These are phyloP conservation scores for Phytophthora melonis DNA, from an alignment of 352 stramenopile genomes.

Conservation along the genomic window DNA sequence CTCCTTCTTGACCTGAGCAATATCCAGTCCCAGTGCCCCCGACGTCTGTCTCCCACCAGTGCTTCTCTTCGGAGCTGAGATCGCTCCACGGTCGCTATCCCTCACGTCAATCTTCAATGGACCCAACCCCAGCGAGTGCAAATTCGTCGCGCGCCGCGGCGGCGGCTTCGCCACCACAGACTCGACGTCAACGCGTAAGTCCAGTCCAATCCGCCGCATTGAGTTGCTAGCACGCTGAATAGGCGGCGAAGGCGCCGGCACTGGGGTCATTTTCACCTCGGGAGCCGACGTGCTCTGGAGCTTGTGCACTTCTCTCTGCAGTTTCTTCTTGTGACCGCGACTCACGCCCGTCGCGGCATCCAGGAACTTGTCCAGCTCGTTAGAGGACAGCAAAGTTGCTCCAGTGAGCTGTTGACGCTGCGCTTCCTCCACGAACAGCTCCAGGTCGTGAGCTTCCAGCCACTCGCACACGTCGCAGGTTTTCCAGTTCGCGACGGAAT, in stretches of 20 bases:
- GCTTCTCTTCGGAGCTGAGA: constrained; percentile 21
- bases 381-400: constrained; percentile 47
- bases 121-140: constrained; percentile 48
- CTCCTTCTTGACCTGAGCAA: constrained; percentile 68
- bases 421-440: constrained; percentile 64
- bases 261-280: constrained; percentile 8
- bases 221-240: constrained; percentile 32
- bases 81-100: constrained; percentile 17
- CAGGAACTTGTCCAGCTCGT: constrained; percentile 63
- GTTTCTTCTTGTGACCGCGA: constrained; percentile 81
- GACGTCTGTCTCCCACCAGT: constrained; percentile 49
- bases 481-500: constrained; percentile 40
- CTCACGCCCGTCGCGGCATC: constrained; percentile 58
- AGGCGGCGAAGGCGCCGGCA: constrained; percentile 19
- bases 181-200: constrained; percentile 66
- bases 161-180: constrained; percentile 12
- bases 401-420: constrained; percentile 56
- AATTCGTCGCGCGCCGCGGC: constrained; percentile 16
- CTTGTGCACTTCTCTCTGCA: constrained; percentile 81
- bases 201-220: constrained; percentile 52
- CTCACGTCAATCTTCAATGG: constrained; percentile 64
- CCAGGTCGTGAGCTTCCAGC: constrained; percentile 68
- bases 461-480: constrained; percentile 61
- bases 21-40: constrained; percentile 68
- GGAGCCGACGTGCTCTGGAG: constrained; percentile 39